A percentile compares a stretch with the other conserved stretches of the same genome.
Evolutionary conservation across 2,329 filamentous ascomycete genomes (phyloP).

Genomic region (Diaporthe eres): DNA sequence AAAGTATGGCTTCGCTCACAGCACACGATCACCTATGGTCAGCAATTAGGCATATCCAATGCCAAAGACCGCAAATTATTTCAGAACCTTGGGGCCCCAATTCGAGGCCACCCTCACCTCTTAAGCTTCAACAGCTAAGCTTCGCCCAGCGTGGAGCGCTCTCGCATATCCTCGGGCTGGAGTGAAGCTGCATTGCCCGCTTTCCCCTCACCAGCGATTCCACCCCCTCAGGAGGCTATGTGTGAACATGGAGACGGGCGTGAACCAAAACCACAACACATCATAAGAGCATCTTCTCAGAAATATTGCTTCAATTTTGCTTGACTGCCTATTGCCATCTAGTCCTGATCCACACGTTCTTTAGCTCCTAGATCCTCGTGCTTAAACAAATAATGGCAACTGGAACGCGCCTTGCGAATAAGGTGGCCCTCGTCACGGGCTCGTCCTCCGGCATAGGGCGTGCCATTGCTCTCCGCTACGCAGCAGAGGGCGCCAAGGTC

Average conservation of each 20-base stretch:
- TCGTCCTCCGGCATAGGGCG: slow-evolving; percentile 27
- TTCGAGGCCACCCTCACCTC: background rate
- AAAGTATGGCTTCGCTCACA: background rate
- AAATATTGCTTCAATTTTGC: too few species aligned
- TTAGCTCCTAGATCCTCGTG: background rate
- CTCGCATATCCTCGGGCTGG: background rate
- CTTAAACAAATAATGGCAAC: background rate
- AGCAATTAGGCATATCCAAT: background rate
- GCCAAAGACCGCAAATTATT: background rate
- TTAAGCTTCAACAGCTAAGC: background rate
- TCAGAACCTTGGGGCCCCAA: background rate
- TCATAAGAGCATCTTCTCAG: background rate
- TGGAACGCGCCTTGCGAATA: slow-evolving; percentile 14
- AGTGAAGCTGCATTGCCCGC: background rate
- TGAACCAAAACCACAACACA: too few species aligned
- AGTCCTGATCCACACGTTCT: background rate
- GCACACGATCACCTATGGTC: background rate
- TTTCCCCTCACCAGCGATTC: slow-evolving; percentile 25
- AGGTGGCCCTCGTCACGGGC: slow-evolving; percentile 26
- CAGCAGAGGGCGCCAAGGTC: slow-evolving; percentile 23
- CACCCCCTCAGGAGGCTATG: background rate
- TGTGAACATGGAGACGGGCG: background rate
- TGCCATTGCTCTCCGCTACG: slow-evolving; percentile 14
- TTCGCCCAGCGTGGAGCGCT: background rate
- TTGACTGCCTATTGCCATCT: background rate